Percentiles rank a stretch among this genome's conserved stretches.
Evolutionary conservation across 805 yeast species (phyloP).

Genomic region (Candida taoyuanica): DNA sequence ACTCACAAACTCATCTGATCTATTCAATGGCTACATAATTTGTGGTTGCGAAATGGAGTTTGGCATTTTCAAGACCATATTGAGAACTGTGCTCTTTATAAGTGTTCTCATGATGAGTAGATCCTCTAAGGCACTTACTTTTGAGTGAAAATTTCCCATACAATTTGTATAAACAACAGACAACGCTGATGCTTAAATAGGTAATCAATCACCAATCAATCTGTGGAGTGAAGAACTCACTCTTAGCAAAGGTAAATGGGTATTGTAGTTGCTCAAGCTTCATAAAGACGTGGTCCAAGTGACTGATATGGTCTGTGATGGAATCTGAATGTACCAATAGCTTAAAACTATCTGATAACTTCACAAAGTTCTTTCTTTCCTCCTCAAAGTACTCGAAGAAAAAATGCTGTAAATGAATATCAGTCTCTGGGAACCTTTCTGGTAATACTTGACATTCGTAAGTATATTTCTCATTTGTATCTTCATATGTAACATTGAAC

Average conservation of each 20-base stretch:
- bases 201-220: no score
- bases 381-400: neutral
- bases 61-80: neutral
- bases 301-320: neutral
- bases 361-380: neutral
- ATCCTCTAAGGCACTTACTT: no score
- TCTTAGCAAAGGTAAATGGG: slow-evolving; percentile 1
- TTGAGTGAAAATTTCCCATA: no score
- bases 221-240: no score
- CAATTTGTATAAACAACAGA: no score
- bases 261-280: slow-evolving; percentile 1
- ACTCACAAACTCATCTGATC: neutral
- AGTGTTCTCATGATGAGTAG: neutral
- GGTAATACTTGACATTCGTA: slow-evolving; percentile 3
- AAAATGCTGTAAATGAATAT: slow-evolving; percentile 1
- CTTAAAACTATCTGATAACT: neutral
- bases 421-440: slow-evolving; percentile 3
- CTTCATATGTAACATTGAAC: neutral
- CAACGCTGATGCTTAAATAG: no score
- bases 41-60: neutral
- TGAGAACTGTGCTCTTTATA: neutral
- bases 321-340: neutral
- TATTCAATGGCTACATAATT: neutral
- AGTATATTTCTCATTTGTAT: neutral
- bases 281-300: neutral